Base-by-base conservation (phyloP, 1,284 basidiomycete species). In the Stygiomarasmius scandens region DNA sequence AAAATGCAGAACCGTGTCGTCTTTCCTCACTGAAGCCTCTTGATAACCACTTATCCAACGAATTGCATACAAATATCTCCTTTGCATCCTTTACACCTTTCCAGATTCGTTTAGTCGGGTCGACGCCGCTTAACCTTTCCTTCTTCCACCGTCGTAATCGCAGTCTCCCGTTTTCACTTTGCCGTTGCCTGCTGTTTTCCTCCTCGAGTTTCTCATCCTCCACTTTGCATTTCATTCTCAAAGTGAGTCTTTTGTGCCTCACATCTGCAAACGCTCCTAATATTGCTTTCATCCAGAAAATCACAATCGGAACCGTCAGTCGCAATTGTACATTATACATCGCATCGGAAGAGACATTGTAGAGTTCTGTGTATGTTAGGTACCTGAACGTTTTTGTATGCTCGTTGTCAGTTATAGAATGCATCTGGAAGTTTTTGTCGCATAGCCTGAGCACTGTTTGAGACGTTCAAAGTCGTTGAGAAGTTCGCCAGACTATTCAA, bases 1-100 rank as follows among this genome's bases (percentile, higher is more conserved):
- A 52, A 48, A 29, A 22, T 36, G 20, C 55, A 57, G 23, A 47
- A 48, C 34, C 50, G 50, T 52, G 22, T 57, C 38, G 23, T 48
- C n/a, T 57, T 52, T 27, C 46, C 44, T 8, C 44, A 50, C 14
- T 41, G 11, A 12, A 41, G 11, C 38, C n/a, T 34, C 32, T 19
- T 32, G 12, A 12, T 32, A 12, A 32, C 6, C 29, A 12, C 5
- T 6, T 16, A 41, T 41, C 38, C 38, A 34, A 19, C 38, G 16
- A 12, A 9, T 41, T 41, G 38, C 38, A 12, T 4, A 41, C n/a
- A n/a, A 41, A 4, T 16, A 8, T 19, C 16, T 19, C 4, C 6
- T 19, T 41, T 16, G 14, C 16, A 16, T 41, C n/a, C n/a, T 41
- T 16, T 9, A 41, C 4, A 4, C 38, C 8, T 41, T 16, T 32